These are phyloP conservation scores for Cyclaneusma minus DNA, from an alignment of 2,329 filamentous ascomycete species.

Conservation along the genomic window DNA sequence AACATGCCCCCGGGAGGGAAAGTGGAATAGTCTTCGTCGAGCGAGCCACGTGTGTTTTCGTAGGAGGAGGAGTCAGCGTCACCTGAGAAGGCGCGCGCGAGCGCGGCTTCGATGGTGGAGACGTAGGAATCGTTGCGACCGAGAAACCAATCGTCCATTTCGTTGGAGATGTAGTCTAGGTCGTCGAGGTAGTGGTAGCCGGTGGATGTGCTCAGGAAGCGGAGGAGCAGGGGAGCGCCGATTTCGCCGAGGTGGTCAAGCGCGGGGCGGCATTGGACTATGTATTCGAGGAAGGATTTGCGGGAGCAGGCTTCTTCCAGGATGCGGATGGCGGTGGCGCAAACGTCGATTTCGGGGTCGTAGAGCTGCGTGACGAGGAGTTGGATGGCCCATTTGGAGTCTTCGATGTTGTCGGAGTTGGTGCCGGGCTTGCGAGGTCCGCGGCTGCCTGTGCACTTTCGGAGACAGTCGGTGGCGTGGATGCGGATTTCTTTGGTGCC, in stretches of 20 bases:
- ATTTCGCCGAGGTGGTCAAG: slow-evolving; percentile 95
- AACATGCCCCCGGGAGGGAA: too few species aligned
- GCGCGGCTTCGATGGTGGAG: slow-evolving; percentile 81
- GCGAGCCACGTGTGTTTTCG: slow-evolving; percentile 46
- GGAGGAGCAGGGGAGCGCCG: slow-evolving; percentile 76
- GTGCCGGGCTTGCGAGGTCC: slow-evolving; percentile 21
- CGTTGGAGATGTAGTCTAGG: slow-evolving; percentile 94
- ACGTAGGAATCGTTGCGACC: slow-evolving; percentile 97
- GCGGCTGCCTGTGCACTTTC: slow-evolving; percentile 64
- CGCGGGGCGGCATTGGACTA: slow-evolving; percentile 88
- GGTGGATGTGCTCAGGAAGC: slow-evolving; percentile 89
- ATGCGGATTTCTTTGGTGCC: slow-evolving; percentile 87
- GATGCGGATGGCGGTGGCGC: slow-evolving; percentile 91
- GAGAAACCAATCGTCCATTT: slow-evolving; percentile 99
- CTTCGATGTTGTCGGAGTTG: slow-evolving; percentile 29
- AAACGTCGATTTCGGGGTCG: slow-evolving; percentile 92
- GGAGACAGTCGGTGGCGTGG: slow-evolving; percentile 70
- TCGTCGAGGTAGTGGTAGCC: slow-evolving; percentile 96
- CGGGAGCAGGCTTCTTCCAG: slow-evolving; percentile 94
- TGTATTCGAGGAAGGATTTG: slow-evolving; percentile 80
- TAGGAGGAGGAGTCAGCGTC: too few species aligned
- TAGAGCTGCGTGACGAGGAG: slow-evolving; percentile 97
- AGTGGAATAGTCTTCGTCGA: slow-evolving; percentile 32
- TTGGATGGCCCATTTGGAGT: slow-evolving; percentile 91
- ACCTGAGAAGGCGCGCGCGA: slow-evolving; percentile 75